Percentiles rank a stretch among this genome's conserved stretches.
Evolutionary conservation across 169 alveolate species (phyloP).

Genomic region (Cryptosporidium ryanae): DNA sequence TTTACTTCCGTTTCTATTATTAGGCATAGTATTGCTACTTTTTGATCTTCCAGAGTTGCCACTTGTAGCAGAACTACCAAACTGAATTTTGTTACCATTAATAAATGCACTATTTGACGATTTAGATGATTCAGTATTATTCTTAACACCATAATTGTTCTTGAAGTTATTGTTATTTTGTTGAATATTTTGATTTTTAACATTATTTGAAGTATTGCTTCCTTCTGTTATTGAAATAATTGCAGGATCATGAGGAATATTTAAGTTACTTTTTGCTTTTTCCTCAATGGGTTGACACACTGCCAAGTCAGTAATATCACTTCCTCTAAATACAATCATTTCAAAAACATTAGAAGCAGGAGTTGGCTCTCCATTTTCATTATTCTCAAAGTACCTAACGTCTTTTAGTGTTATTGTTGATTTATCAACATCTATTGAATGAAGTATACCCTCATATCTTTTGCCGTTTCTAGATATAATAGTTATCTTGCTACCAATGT

Average conservation of each 20-base stretch:
- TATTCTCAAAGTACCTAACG: slow-evolving; percentile 61
- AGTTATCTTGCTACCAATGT: slow-evolving; percentile 68
- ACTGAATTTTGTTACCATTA: no score
- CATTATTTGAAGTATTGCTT: neutral
- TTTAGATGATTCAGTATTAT: neutral
- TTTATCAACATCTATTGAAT: slow-evolving; percentile 68
- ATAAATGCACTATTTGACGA: slow-evolving; percentile 18
- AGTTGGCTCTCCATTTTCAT: slow-evolving; percentile 17
- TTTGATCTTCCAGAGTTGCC: neutral
- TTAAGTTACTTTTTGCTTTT: neutral
- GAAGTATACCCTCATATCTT: slow-evolving; percentile 69
- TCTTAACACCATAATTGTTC: neutral
- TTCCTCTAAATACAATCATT: slow-evolving; percentile 73
- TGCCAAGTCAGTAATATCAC: slow-evolving; percentile 71
- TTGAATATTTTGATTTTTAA: neutral
- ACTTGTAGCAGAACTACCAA: slow-evolving; percentile 24
- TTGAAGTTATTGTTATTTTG: neutral
- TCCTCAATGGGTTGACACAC: slow-evolving; percentile 44
- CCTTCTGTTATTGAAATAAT: slow-evolving; percentile 35
- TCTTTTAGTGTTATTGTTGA: slow-evolving; percentile 69
- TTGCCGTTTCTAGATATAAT: slow-evolving; percentile 67
- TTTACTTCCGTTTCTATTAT: neutral
- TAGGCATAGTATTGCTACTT: neutral
- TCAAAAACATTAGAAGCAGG: slow-evolving; percentile 69
- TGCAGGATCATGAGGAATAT: slow-evolving; percentile 55